Conservation (phyloP, 2,329 filamentous ascomycete species). For the Phialophora expanda region DNA sequence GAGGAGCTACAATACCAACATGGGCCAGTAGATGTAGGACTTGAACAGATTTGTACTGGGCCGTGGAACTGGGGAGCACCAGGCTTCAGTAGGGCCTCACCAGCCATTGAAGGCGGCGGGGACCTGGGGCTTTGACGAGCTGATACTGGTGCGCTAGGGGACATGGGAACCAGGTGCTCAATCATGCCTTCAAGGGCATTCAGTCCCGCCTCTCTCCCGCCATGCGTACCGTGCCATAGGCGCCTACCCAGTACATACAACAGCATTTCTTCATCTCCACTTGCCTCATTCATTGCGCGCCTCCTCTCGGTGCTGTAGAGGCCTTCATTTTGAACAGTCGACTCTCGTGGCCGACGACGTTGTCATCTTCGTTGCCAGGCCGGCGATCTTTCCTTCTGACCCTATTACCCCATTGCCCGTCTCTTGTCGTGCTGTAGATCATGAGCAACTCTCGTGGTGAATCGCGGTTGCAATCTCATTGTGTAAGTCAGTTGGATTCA, state of each 20-base stretch:
- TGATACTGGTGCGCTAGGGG: neutral
- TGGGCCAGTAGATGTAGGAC: neutral
- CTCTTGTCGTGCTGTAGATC: conserved; percentile 7
- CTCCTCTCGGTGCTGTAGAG: neutral
- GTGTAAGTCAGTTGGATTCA: conserved; percentile 74
- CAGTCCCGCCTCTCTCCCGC: neutral
- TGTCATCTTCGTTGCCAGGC: conserved; percentile 1
- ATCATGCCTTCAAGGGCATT: conserved; percentile 1
- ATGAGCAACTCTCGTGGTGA: conserved; percentile 42
- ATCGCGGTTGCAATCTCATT: conserved; percentile 48
- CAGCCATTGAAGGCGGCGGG: neutral
- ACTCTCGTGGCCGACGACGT: neutral
- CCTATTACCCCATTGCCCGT: neutral
- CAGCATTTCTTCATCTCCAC: neutral
- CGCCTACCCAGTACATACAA: conserved; percentile 5
- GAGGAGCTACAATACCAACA: neutral
- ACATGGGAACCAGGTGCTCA: neutral
- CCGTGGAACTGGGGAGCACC: neutral
- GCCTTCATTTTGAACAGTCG: neutral
- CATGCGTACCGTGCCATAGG: neutral
- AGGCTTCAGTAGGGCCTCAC: neutral
- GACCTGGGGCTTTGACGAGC: neutral
- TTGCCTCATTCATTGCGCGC: neutral
- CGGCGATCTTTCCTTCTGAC: conserved; percentile 5
- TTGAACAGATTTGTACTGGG: neutral